These are phyloP conservation scores for Cynanchum wilfordii DNA, from an alignment of 257 asterid species.

Conservation along the genomic window DNA sequence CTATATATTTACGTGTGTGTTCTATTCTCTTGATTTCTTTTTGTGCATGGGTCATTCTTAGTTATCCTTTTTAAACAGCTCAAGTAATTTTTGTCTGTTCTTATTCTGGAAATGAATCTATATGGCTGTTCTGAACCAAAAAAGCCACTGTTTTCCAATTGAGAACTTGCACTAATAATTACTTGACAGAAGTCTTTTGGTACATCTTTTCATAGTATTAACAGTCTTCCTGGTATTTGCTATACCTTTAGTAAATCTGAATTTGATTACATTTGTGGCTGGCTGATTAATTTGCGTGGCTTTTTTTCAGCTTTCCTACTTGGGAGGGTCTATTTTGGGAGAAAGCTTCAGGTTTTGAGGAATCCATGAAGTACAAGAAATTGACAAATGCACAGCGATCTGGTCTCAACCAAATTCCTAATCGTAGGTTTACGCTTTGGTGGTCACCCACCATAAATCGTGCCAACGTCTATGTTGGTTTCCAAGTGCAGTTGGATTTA, in stretches of 20 bases:
- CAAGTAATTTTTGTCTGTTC: neutral
- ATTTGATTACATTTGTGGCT: neutral
- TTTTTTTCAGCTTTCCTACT: conserved; percentile 81
- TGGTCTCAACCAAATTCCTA: conserved; percentile 97
- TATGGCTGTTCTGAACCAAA: neutral
- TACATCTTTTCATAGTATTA: neutral
- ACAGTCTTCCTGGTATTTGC: neutral
- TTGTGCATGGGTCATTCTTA: neutral
- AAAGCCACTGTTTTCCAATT: neutral
- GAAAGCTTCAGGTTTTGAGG: conserved; percentile 99
- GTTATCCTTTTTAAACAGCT: neutral
- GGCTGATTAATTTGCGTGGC: conserved; percentile 15
- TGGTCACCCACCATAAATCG: conserved; percentile 99
- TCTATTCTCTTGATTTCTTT: neutral
- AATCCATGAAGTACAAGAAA: conserved; percentile 98
- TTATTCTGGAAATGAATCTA: neutral
- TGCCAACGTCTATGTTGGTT: conserved; percentile 97
- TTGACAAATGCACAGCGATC: conserved; percentile 97
- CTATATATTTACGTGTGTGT: neutral
- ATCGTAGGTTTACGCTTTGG: conserved; percentile 96
- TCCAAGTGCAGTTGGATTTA: conserved; percentile 98
- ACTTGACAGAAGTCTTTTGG: neutral
- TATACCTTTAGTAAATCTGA: neutral
- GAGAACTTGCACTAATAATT: conserved; percentile 1
- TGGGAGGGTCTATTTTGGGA: conserved; percentile 99